These are phyloP conservation scores for Capsicum baccatum DNA, from an alignment of 257 asterid species.

Conservation along the genomic window DNA sequence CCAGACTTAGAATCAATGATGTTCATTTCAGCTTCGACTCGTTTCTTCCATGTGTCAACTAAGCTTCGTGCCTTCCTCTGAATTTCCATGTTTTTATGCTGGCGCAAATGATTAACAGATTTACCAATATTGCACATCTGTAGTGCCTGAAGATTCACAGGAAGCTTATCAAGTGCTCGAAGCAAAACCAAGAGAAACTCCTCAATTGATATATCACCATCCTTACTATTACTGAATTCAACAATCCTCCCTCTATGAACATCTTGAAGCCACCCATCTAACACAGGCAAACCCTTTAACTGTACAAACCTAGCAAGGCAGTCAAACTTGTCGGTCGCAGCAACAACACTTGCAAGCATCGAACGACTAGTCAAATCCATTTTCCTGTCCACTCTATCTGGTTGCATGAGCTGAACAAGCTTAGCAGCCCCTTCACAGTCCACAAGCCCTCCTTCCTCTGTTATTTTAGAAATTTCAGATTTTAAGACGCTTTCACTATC, in stretches of 20 bases:
- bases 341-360: slow-evolving; percentile 54
- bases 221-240: slow-evolving; percentile 45
- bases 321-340: slow-evolving; percentile 58
- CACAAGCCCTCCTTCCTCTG: slow-evolving; percentile 47
- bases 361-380: slow-evolving; percentile 48
- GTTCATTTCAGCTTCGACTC: slow-evolving; percentile 69
- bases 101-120: slow-evolving; percentile 61
- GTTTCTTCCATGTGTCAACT: slow-evolving; percentile 73
- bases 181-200: slow-evolving; percentile 62
- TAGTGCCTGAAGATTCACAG: slow-evolving; percentile 61
- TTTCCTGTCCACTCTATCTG: slow-evolving; percentile 44
- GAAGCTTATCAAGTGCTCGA: slow-evolving; percentile 62
- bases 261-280: slow-evolving; percentile 67
- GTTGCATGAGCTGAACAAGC: slow-evolving; percentile 54
- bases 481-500: slow-evolving; percentile 44
- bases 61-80: slow-evolving; percentile 60
- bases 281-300: slow-evolving; percentile 58
- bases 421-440: slow-evolving; percentile 53
- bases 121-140: slow-evolving; percentile 65
- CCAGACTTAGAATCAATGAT: slow-evolving; percentile 52
- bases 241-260: slow-evolving; percentile 52
- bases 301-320: slow-evolving; percentile 60
- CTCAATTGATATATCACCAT: slow-evolving; percentile 53
- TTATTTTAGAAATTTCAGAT: slow-evolving; percentile 46
- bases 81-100: slow-evolving; percentile 58